Percentiles rank a stretch among this genome's conserved stretches.
Conservation (phyloP, 2,329 filamentous ascomycete species). For the Thielaviopsis populi region DNA sequence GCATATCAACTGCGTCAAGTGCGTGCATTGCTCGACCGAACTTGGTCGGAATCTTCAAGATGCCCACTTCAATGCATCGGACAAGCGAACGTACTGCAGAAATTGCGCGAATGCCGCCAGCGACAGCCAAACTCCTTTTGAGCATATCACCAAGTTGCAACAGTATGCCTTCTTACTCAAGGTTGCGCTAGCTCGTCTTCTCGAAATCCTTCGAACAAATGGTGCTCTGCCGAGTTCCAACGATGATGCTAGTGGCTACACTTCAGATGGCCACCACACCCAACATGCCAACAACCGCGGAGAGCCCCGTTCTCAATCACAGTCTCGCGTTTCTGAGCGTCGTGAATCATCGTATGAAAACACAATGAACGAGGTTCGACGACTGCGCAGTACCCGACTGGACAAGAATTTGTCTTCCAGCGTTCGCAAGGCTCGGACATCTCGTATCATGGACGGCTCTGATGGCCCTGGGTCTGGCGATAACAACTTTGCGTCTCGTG, state of each 20-base stretch:
- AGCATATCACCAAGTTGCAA: conserved; percentile 68
- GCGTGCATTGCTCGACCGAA: conserved; percentile 49
- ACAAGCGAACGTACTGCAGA: conserved; percentile 56
- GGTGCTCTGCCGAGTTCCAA: conserved; percentile 64
- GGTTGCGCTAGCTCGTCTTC: conserved; percentile 75
- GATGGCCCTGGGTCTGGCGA: conserved; percentile 58
- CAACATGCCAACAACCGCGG: conserved; percentile 20
- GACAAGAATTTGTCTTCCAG: conserved; percentile 91
- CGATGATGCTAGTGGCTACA: conserved; percentile 57
- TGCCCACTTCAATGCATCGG: conserved; percentile 53
- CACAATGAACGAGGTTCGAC: conserved; percentile 86
- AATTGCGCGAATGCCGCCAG: conserved; percentile 45
- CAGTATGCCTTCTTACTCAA: conserved; percentile 89
- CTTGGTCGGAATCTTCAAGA: conserved; percentile 53
- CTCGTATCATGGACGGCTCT: conserved; percentile 80
- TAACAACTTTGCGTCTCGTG: conserved; percentile 29
- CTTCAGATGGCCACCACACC: conserved; percentile 38
- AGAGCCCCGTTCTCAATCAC: conserved; percentile 60
- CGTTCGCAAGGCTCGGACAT: conserved; percentile 77
- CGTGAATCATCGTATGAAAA: conserved; percentile 77
- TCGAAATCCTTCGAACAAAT: conserved; percentile 72
- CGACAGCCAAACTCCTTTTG: conserved; percentile 42
- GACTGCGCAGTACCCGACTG: conserved; percentile 79
- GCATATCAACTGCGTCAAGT: conserved; percentile 71
- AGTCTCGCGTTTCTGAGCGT: conserved; percentile 42